These are phyloP conservation scores for Citrullus mucosospermus DNA, from an alignment of 306 rosid genomes.

Conservation along the genomic window DNA sequence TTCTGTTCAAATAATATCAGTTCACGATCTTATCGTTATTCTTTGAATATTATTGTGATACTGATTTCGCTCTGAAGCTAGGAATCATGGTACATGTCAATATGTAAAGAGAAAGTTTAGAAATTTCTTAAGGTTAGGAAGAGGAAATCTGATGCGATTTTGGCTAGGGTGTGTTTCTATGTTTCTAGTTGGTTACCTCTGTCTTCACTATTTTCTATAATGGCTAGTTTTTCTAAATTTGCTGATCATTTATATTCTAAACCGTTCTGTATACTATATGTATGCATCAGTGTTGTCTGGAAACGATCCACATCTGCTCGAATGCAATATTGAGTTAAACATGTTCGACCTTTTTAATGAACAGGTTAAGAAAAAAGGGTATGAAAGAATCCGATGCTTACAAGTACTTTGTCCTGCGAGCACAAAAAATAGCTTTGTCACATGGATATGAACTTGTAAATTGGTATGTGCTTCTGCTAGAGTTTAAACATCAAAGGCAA, in stretches of 20 bases:
- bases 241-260: background rate
- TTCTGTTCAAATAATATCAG: background rate
- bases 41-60: background rate
- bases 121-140: background rate
- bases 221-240: background rate
- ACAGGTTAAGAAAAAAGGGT: slow-evolving; percentile 20
- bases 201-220: background rate
- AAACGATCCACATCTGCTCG: background rate
- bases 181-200: background rate
- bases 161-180: background rate
- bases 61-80: background rate
- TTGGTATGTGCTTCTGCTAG: slow-evolving; percentile 18
- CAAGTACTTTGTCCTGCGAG: slow-evolving; percentile 29
- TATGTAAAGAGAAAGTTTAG: background rate
- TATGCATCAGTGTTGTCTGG: background rate
- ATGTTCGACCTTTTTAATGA: background rate
- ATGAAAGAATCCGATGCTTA: slow-evolving; percentile 23
- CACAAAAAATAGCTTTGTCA: slow-evolving; percentile 28
- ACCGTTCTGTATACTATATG: background rate
- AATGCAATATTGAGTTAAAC: background rate
- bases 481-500: background rate
- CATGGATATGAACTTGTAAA: slow-evolving; percentile 33
- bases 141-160: background rate
- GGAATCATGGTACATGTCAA: background rate
- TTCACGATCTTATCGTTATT: background rate